Evolutionary conservation across 495 filamentous ascomycete genomes (phyloP).

Genomic region (Xylaria bambusicola): DNA sequence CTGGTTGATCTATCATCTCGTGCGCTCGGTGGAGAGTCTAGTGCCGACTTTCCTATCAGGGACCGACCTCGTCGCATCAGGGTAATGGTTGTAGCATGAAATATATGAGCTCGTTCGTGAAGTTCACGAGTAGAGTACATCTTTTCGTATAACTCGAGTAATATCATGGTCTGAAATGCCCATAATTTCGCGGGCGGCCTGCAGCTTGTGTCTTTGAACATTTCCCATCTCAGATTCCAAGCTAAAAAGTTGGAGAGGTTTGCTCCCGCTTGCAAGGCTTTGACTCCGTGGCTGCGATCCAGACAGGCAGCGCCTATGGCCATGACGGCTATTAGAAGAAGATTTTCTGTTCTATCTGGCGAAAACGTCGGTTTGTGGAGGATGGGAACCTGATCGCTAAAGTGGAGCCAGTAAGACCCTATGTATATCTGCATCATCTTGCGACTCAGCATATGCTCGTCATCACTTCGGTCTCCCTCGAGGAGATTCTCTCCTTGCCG

Average conservation of each 20-base stretch:
- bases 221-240: slow-evolving; percentile 89
- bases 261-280: slow-evolving; percentile 70
- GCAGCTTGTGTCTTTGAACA: slow-evolving; percentile 89
- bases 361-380: slow-evolving; percentile 93
- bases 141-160: slow-evolving; percentile 95
- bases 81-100: slow-evolving; percentile 93
- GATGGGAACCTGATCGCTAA: slow-evolving; percentile 92
- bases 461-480: slow-evolving; percentile 73
- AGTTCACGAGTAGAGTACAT: slow-evolving; percentile 89
- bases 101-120: slow-evolving; percentile 95
- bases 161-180: slow-evolving; percentile 89
- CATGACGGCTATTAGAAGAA: slow-evolving; percentile 91
- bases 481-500: slow-evolving; percentile 77
- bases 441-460: slow-evolving; percentile 76
- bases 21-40: slow-evolving; percentile 83
- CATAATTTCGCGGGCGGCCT: slow-evolving; percentile 96
- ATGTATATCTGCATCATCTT: slow-evolving; percentile 97
- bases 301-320: slow-evolving; percentile 88
- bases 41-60: slow-evolving; percentile 82
- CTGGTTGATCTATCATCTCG: slow-evolving; percentile 60
- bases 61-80: slow-evolving; percentile 93
- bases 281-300: slow-evolving; percentile 74
- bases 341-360: slow-evolving; percentile 78
- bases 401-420: slow-evolving; percentile 90
- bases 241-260: slow-evolving; percentile 84